Evolutionary conservation across 768 basidiomycete species (phyloP).

Genomic region (Tubosaeta brunneosetosa): DNA sequence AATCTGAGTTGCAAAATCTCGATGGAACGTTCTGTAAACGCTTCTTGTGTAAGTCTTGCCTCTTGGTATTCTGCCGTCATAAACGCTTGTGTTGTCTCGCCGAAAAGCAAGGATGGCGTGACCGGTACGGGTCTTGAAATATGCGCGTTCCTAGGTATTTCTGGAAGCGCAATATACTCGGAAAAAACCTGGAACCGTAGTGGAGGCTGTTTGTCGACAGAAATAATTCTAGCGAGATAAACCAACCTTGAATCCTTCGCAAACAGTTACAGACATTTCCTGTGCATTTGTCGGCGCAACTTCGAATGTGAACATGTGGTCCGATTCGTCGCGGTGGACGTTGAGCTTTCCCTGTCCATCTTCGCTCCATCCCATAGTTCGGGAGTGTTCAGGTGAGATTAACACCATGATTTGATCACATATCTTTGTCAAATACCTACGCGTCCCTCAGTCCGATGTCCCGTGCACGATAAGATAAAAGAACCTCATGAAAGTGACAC

Average conservation of each 20-base stretch:
- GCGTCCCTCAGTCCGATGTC: background rate
- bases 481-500: slow-evolving; percentile 24
- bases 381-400: slow-evolving; percentile 44
- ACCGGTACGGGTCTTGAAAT: slow-evolving; percentile 5
- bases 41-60: background rate
- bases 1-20: slow-evolving; percentile 9
- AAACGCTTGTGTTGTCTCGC: slow-evolving; percentile 36
- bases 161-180: slow-evolving; percentile 8
- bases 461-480: slow-evolving; percentile 35
- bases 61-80: slow-evolving; percentile 28
- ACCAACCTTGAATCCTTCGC: slow-evolving; percentile 45
- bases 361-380: slow-evolving; percentile 41
- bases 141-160: slow-evolving; percentile 3
- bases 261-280: slow-evolving; percentile 42
- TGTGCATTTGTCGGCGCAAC: slow-evolving; percentile 52
- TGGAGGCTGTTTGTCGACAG: background rate
- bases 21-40: background rate
- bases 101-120: slow-evolving; percentile 9
- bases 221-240: background rate
- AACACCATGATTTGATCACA: slow-evolving; percentile 51
- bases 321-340: slow-evolving; percentile 33
- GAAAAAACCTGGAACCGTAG: slow-evolving; percentile 8
- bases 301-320: slow-evolving; percentile 49
- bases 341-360: slow-evolving; percentile 26
- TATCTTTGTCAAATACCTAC: slow-evolving; percentile 56